Conservation (phyloP, 306 rosid species). For the Citrullus colocynthis region DNA sequence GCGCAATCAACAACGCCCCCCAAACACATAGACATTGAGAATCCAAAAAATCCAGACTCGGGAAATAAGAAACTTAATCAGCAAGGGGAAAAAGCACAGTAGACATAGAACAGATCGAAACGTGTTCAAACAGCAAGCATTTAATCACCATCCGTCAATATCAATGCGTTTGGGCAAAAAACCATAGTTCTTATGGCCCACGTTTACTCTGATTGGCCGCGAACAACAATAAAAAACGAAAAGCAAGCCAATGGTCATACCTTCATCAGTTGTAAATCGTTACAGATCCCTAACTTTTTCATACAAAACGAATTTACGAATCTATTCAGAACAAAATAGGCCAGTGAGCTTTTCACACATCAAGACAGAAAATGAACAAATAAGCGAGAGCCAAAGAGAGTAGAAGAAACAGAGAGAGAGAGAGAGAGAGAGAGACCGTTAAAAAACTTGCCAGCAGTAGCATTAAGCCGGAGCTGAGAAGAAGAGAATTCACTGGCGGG, state of each 20-base stretch:
- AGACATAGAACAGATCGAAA: neutral
- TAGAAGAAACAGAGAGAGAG: neutral
- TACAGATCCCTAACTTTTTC: neutral
- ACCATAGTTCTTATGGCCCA: neutral
- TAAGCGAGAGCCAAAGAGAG: neutral
- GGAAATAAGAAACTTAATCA: neutral
- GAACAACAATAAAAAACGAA: neutral
- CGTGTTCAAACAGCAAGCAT: neutral
- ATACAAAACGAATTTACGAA: neutral
- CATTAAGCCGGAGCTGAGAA: constrained; percentile 38
- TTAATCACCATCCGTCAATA: neutral
- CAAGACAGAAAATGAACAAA: neutral
- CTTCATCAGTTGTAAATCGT: neutral
- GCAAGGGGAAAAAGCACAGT: neutral
- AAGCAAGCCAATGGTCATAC: neutral
- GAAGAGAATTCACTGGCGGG: constrained; percentile 26
- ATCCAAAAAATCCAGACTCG: neutral
- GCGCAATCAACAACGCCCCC: neutral
- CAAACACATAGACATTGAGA: neutral
- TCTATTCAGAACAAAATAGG: neutral
- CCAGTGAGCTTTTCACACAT: neutral
- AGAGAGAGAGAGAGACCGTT: constrained; percentile 31
- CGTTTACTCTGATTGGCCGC: neutral
- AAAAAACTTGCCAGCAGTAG: constrained; percentile 66
- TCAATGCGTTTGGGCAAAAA: neutral